Evolutionary conservation across 1,284 basidiomycete species (phyloP), one percentile per base, ranked within the genome.

Genomic region (Cutaneotrichosporon dermatis): DNA sequence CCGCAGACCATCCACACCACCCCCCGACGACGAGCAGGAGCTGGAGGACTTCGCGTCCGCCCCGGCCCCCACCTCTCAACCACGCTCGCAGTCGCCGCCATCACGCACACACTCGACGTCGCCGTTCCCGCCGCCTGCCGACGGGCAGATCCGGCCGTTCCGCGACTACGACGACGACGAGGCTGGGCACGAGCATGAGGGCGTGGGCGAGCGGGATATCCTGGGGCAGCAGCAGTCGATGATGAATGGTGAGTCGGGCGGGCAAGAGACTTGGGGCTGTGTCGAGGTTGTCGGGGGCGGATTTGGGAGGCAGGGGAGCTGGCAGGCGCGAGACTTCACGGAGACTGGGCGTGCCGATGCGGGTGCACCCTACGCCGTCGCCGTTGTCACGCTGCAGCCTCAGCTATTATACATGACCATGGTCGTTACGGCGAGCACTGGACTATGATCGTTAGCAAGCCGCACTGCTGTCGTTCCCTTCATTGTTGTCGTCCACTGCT

Each of bases 201-300:
- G 39, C 10, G 54, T 25, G 25, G 25, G 40, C 11, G 50, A 54
- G 8, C 67, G 70, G 1, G 84, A 85, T 61, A 82, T 89, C 69
- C 73, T 91, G 40, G 85, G 86, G 61, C 81, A 83, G 54, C 89
- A 91, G 66, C 81, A 84, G 41, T 80, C 82, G 51, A 79, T 90
- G 74, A 90, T 92, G 82, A 82, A 88, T 66, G 86, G 88, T 88
- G 58, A 60, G 83, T 79, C 16, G 16, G 4, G 7, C 6, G 43
- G 25, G 25, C 25, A 25, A 25, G 25, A 25, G 25, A 25, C 25
- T 25, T 25, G 25, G 25, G 25, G 25, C 25, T 25, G 25, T 25
- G 25, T 25, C 25, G 25, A 25, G 25, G 25, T 25, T 25, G 25
- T 25, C 25, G 25, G 25, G 25, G 25, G 25, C 25, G 25, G 25